Evolutionary conservation across 2,329 filamentous ascomycete species (phyloP).

Genomic region (Penicillium sp.): DNA sequence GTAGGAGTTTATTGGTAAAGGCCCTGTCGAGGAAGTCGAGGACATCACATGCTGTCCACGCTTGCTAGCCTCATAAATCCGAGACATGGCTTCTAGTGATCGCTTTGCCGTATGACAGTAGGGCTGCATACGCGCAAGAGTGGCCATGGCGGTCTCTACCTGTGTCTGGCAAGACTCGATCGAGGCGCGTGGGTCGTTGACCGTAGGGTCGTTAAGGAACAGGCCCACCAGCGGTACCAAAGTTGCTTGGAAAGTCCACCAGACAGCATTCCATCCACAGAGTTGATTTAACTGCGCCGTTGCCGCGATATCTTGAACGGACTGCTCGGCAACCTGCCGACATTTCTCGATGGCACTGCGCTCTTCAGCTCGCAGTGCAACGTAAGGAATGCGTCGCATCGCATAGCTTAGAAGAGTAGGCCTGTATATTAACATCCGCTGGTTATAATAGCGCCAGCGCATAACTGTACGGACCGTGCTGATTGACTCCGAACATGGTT

Average conservation of each 20-base stretch:
- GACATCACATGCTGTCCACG: constrained; percentile 19
- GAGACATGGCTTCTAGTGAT: constrained; percentile 57
- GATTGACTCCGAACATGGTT: constrained; percentile 65
- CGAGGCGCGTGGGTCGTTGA: constrained; percentile 56
- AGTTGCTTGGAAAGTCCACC: constrained; percentile 73
- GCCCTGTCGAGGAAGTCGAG: constrained; percentile 9
- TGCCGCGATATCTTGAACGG: constrained; percentile 64
- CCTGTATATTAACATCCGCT: constrained; percentile 68
- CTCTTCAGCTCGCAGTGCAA: constrained; percentile 55
- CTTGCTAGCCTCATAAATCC: constrained; percentile 56
- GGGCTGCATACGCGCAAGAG: constrained; percentile 51
- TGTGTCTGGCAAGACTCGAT: constrained; percentile 49
- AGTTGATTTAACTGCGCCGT: constrained; percentile 70
- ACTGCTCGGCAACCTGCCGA: constrained; percentile 61
- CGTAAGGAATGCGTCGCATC: constrained; percentile 48
- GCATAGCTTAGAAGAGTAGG: constrained; percentile 64
- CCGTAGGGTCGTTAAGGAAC: constrained; percentile 46
- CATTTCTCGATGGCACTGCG: constrained; percentile 63
- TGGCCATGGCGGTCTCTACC: constrained; percentile 45
- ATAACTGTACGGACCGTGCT: constrained; percentile 66
- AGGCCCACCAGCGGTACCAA: constrained; percentile 72
- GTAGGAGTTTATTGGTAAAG: constrained; percentile 10
- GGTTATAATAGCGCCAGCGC: constrained; percentile 76
- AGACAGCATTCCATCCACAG: constrained; percentile 73
- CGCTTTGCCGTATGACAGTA: constrained; percentile 60